Percentiles rank a stretch among this genome's conserved stretches.
Conservation (phyloP, 257 asterid species). For the Anisodus tanguticus region DNA sequence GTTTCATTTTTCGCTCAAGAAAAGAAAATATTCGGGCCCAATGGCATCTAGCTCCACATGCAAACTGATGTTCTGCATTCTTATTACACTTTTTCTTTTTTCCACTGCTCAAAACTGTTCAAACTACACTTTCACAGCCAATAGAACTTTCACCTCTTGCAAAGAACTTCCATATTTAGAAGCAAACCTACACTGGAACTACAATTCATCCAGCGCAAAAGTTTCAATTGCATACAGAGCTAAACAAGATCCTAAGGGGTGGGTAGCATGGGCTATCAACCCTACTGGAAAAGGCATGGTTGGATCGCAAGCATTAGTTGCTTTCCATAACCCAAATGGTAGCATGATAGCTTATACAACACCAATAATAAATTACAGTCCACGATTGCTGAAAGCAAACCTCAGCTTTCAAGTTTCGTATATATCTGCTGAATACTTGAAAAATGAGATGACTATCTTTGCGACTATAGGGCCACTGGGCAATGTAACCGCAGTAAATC, state of each 20-base stretch:
- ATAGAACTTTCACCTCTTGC: slow-evolving; percentile 42
- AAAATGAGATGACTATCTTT: slow-evolving; percentile 51
- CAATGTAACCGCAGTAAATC: slow-evolving; percentile 46
- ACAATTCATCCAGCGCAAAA: slow-evolving; percentile 42
- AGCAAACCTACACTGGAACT: slow-evolving; percentile 56
- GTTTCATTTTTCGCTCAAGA: not conserved
- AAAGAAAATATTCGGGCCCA: not conserved
- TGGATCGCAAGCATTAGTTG: slow-evolving; percentile 73
- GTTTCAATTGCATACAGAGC: slow-evolving; percentile 54
- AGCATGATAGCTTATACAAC: slow-evolving; percentile 51
- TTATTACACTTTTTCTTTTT: slow-evolving; percentile 26
- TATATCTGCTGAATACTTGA: slow-evolving; percentile 46
- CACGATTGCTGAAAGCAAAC: slow-evolving; percentile 40
- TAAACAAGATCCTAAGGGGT: slow-evolving; percentile 54
- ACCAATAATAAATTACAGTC: slow-evolving; percentile 47
- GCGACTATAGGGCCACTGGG: slow-evolving; percentile 49
- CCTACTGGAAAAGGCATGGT: slow-evolving; percentile 71
- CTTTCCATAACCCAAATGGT: slow-evolving; percentile 48
- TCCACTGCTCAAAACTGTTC: slow-evolving; percentile 47
- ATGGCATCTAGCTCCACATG: not conserved
- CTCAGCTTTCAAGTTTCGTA: slow-evolving; percentile 48
- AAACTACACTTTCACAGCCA: slow-evolving; percentile 41
- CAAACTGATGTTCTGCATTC: slow-evolving; percentile 8
- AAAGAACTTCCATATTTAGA: slow-evolving; percentile 45
- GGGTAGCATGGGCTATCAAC: slow-evolving; percentile 92